Evolutionary conservation across 768 basidiomycete genomes (phyloP), one percentile per base, ranked within the genome.

Genomic region (Auriculariales sp.): DNA sequence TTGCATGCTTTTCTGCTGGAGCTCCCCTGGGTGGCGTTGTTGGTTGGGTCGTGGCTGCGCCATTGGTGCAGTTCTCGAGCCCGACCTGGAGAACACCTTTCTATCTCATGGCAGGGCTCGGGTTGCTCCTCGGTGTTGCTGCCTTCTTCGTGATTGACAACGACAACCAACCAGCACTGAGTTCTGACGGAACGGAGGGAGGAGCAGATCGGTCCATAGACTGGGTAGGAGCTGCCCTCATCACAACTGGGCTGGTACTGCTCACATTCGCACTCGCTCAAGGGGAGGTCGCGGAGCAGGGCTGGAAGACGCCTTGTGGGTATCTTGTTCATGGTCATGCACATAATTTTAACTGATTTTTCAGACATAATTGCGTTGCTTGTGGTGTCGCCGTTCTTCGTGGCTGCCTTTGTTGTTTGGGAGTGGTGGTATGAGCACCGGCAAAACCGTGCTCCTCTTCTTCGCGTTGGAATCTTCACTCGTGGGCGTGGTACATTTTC

Each of bases 1-100:
- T 93, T 54, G 77, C 91, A 0, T 78, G 81, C 0, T 93, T 91
- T 55, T 72, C 82, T 1, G 86, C 88, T 0, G 92, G 92, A 25
- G 86, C 83, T 0, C 89, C 91, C 0, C 58, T 92, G 4, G 91
- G 91, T 0, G 83, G 73, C 0, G 82, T 77, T 0, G 64, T 90
- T 12, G 89, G 91, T 1, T 70, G 70, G 28, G 64, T 78, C 0
- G 52, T 88, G 0, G 88, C 89, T 15, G 87, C 85, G n/a, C 64
- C 81, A 1, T 62, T 88, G 17, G 83, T 80, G 0, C 73, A 87
- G 56, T 66, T 70, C 6, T 64, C 64, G 45, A 52, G 55, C 0
- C 39, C 22, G 22, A 74, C 75, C 5, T 93, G 91, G 89, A 72
- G 87, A 28, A 73, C 82, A 0, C 63, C 66, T 6, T 75, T 81